Evolutionary conservation across 2,329 filamentous ascomycete species (phyloP), one percentile per base, ranked within the genome.

Genomic region (Trichoderma oligosporum): DNA sequence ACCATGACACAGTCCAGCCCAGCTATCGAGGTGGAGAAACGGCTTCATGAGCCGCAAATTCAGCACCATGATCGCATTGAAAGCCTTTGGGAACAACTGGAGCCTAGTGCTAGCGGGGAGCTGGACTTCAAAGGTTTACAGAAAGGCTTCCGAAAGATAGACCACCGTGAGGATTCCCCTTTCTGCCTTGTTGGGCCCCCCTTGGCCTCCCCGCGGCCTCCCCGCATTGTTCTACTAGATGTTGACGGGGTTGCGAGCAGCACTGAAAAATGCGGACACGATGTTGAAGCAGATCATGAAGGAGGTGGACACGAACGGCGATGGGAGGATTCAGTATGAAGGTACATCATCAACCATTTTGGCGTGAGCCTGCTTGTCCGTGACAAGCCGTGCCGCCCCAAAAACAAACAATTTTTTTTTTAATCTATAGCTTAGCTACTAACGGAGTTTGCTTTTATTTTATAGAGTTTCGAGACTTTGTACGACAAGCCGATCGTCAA

Each of bases 261-360:
- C 82, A 49, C 73, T 99, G 68, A 96, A 97, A 78, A 94, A 97
- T 79, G 94, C 94, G 69, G 89, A 96, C 72, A 78, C 83, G 35
- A 84, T 97, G 78, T 81, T 99, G 61, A 82, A 84, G 68, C 86
- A 88, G 67, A 88, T 97, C 58, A 82, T 97, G 70, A 80, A 82
- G 62, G 82, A 87, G 60, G 91, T 97, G 61, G 94, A 99, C 70
- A 88, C 85, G 58, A 91, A 92, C 69, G 84, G 85, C 24, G 91
- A 97, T 72, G 91, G 93, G 62, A 87, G 85, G 67, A 97, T 99
- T 65, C 88, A 95, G 73, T 97, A 90, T 71, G 83, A 91, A 75
- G 91, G 91, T 94, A 79, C 70, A 81, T 67, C 60, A 55, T 24
- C 31, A 12, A 55, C 16, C 46, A 41, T 27, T 8, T 16, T 55